Evolutionary conservation across 192 early-diverging fungal genomes (phyloP), one percentile per base, ranked within the genome.

Genomic region (Phycomyces nitens): DNA sequence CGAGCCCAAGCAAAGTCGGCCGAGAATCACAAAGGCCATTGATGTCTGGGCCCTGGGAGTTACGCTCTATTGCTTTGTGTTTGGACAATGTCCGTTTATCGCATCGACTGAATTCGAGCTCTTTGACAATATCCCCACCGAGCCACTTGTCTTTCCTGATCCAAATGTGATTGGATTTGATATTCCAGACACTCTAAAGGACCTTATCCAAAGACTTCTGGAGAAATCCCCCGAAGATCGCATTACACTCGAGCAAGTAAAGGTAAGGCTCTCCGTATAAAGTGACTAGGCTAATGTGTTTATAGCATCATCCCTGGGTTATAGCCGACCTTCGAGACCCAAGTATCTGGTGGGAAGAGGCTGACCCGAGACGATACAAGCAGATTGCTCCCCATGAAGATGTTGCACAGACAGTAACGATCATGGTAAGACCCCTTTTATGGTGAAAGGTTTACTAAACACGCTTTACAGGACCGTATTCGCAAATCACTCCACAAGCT

Each of bases 31-130:
- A 16, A 90, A 89, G 53, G 91, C 92, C 3, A 99, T 99, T 43
- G 97, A 99, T 71, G 87, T 99, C 7, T 99, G 97, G 97, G 97
- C 97, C 24, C 83, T 98, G 63, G 97, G 97, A 6, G 95, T 98
- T 20, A 98, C 94, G 7, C 81, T 99, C 16, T 99, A 95, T 72
- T 98, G 95, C 65, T 82, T 99, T 55, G 76, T 97, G 10, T 98
- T 89, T 77, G 97, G 97, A 9, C 75, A 81, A 24, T 92, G 94
- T 54, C 97, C 97, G 15, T 99, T 99, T 75, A 85, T 89, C 16
- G 97, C 95, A 5, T 86, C 94, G 20, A 95, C 91, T 12, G 97
- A 99, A 78, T 97, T 93, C 80, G 97, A 99, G 76, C 79, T 98
- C 49, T 98, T 97, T 72, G 89, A 92, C 74, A 85, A 93, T 20